Evolutionary conservation across 192 early-diverging fungal genomes (phyloP).

Genomic region (Coemansia sp.): DNA sequence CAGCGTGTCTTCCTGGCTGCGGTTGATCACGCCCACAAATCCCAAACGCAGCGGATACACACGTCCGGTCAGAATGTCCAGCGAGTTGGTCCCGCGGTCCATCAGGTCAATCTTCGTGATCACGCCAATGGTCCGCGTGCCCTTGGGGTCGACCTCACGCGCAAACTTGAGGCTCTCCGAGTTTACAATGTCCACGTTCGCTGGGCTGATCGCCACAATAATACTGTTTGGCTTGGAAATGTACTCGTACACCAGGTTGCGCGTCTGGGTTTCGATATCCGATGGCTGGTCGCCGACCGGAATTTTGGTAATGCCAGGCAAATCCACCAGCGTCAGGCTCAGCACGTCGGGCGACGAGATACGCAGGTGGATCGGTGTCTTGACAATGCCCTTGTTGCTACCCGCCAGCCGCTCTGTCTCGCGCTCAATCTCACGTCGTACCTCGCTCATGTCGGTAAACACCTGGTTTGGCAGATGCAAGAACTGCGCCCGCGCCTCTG

Average conservation of each 20-base stretch:
- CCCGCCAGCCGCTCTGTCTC: slow-evolving; percentile 80
- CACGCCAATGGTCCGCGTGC: slow-evolving; percentile 75
- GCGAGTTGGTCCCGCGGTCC: slow-evolving; percentile 80
- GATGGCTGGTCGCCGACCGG: slow-evolving; percentile 75
- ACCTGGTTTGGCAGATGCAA: slow-evolving; percentile 73
- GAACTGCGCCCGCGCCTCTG: slow-evolving; percentile 65
- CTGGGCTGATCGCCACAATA: slow-evolving; percentile 79
- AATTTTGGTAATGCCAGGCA: slow-evolving; percentile 81
- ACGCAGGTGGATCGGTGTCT: slow-evolving; percentile 74
- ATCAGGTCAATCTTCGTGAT: slow-evolving; percentile 84
- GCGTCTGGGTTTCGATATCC: slow-evolving; percentile 80
- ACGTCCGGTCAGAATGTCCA: slow-evolving; percentile 75
- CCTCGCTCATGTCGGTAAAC: slow-evolving; percentile 74
- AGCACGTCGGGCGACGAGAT: slow-evolving; percentile 76
- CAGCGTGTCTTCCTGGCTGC: slow-evolving; percentile 78
- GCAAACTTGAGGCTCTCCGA: slow-evolving; percentile 84
- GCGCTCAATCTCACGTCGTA: slow-evolving; percentile 76
- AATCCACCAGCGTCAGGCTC: slow-evolving; percentile 78
- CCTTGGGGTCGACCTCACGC: slow-evolving; percentile 81
- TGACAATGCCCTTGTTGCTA: slow-evolving; percentile 75
- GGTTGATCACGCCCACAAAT: slow-evolving; percentile 81
- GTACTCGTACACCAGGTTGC: slow-evolving; percentile 73
- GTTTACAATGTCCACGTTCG: slow-evolving; percentile 79
- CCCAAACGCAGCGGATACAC: slow-evolving; percentile 77
- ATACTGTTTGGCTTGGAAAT: slow-evolving; percentile 83